Evolutionary conservation across 1,284 basidiomycete species (phyloP).

Genomic region (Pisolithus thermaeus): DNA sequence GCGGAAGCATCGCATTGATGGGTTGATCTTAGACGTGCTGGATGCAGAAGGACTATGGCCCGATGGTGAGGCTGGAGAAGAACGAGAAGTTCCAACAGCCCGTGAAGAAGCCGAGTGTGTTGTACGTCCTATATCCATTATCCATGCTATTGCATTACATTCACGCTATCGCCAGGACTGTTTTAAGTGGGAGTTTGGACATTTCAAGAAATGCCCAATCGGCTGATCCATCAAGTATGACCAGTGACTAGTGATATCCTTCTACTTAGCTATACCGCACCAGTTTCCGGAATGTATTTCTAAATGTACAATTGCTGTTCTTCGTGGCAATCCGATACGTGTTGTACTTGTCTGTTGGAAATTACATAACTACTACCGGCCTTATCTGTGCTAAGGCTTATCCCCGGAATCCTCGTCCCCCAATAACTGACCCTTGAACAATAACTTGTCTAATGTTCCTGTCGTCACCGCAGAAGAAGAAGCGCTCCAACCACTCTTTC

Average conservation of each 20-base stretch:
- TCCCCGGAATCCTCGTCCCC: slow-evolving; percentile 45
- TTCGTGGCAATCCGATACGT: not conserved
- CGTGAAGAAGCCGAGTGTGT: slow-evolving; percentile 52
- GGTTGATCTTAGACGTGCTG: slow-evolving; percentile 73
- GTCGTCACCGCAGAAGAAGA: slow-evolving; percentile 84
- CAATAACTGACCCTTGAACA: slow-evolving; percentile 77
- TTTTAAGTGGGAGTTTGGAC: slow-evolving; percentile 68
- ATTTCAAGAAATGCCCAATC: slow-evolving; percentile 32
- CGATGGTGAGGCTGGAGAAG: slow-evolving; percentile 23
- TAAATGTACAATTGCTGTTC: not conserved
- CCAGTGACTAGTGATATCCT: not conserved
- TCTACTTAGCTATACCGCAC: not conserved
- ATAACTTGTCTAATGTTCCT: slow-evolving; percentile 83
- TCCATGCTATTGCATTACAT: slow-evolving; percentile 2
- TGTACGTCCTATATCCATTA: slow-evolving; percentile 34
- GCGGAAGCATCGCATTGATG: slow-evolving; percentile 76
- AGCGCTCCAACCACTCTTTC: slow-evolving; percentile 58
- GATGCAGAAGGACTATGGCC: slow-evolving; percentile 48
- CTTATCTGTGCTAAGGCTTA: slow-evolving; percentile 1
- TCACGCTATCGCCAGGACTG: slow-evolving; percentile 47
- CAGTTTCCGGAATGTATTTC: not conserved
- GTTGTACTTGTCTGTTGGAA: not conserved
- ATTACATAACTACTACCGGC: not conserved
- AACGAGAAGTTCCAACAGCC: slow-evolving; percentile 47
- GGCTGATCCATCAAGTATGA: not conserved